Evolutionary conservation across 225 moss, liverwort and hornwort species (phyloP), one percentile per base, ranked within the genome.

Genomic region (Sphagnum contortum): DNA sequence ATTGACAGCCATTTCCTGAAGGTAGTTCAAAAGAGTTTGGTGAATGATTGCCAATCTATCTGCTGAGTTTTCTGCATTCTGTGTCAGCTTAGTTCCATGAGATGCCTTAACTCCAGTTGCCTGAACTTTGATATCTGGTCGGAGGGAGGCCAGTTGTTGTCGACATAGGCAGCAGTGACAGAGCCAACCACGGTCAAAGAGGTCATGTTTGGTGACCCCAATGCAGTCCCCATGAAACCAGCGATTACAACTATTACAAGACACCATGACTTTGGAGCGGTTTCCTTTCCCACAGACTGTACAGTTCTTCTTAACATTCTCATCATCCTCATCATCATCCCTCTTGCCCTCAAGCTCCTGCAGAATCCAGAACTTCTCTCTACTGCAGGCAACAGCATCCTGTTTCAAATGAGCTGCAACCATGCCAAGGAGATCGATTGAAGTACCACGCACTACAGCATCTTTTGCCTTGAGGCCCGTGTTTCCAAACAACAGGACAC

Each of bases 161-260:
- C 75, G 87, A 76, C 92, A 92, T 59, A 96, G 68, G 77, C 96
- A 96, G 75, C 84, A 87, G 48, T 87, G 87, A 66, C 96, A 96
- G 57, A 96, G 87, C 96, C 96, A 96, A 48, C 87, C 83, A 57
- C 90, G 88, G 59, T 87, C 87, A 3, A 87, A 76, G 59, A 79
- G 66, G 73, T 92, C 90, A 79, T 92, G 90, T 77, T 90, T 90
- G 54, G 88, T 80, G 56, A 90, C 70, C 53, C 92, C 92, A 62
- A 96, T 80, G 71, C 96, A 96, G 77, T 89, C 88, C 56, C 92
- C 88, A 59, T 96, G 96, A 49, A 92, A 96, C 83, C 81, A 85
- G 60, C 96, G 72, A 56, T 73, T 84, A 76, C 96, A 96, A 12
- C 68, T 77, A 75, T 92, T 88, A 73, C 96, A 96, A 44, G 85